These are phyloP conservation scores for Rosa hybrid DNA, from an alignment of 331 rosid genomes.

Conservation along the genomic window DNA sequence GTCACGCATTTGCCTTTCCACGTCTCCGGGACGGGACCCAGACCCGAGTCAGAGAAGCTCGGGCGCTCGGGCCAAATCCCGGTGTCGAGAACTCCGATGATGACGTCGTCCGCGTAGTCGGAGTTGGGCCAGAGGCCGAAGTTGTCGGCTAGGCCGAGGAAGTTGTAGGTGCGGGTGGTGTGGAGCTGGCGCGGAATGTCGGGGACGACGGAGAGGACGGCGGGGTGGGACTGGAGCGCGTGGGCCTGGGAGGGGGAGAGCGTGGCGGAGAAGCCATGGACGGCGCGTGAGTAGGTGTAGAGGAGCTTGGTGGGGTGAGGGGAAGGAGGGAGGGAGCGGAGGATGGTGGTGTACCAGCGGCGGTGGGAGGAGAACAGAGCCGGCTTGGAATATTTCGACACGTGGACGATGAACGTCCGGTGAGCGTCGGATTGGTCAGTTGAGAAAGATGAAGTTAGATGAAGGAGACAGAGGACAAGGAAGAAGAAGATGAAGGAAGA, in stretches of 20 bases:
- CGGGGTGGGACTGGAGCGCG: constrained; percentile 36
- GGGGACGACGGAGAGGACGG: constrained; percentile 55
- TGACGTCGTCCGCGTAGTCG: constrained; percentile 60
- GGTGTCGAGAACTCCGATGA: constrained; percentile 75
- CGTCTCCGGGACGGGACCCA: constrained; percentile 43
- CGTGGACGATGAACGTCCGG: constrained; percentile 74
- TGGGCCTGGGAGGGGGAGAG: constrained; percentile 54
- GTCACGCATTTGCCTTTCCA: constrained; percentile 74
- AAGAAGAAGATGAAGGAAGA: neutral
- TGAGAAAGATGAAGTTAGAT: constrained; percentile 15
- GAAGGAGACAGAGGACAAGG: constrained; percentile 18
- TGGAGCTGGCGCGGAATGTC: constrained; percentile 72
- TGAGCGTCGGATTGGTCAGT: constrained; percentile 36
- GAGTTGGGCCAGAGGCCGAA: constrained; percentile 65
- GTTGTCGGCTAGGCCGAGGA: constrained; percentile 63
- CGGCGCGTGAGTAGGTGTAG: constrained; percentile 59
- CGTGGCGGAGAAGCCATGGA: constrained; percentile 72
- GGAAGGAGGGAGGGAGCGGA: constrained; percentile 67
- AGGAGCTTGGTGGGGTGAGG: constrained; percentile 54
- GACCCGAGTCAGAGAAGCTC: constrained; percentile 55
- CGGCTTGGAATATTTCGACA: constrained; percentile 57
- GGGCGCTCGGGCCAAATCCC: constrained; percentile 81
- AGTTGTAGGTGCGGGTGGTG: constrained; percentile 70
- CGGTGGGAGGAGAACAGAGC: constrained; percentile 51
- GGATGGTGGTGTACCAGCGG: constrained; percentile 67